Evolutionary conservation across 768 basidiomycete genomes (phyloP), one percentile per base, ranked within the genome.

Genomic region (Suillus paluster): DNA sequence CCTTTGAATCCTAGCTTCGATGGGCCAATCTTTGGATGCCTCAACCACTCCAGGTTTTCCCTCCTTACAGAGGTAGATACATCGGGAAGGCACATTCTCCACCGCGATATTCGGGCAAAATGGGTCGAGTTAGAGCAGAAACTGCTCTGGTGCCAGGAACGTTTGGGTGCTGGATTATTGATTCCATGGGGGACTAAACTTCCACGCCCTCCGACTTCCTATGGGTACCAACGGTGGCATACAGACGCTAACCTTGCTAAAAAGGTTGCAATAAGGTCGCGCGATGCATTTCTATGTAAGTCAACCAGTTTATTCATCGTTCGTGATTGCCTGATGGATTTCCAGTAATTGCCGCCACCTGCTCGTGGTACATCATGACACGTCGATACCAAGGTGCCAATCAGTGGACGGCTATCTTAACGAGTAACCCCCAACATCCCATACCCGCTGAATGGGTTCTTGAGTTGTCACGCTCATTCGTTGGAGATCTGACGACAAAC

Each of bases 11-110:
- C 55, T 38, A 23, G n/a, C 14, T 56, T 42, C 6, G 21, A 56
- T 27, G 55, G 55, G 41, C 34, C 21, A 1, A 56, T 56, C 41
- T 56, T 56, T 33, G 41, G 12, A 17, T 56, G 55, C 27, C 41
- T 56, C 5, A 56, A 42, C 36, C 41, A 56, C 55, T 23, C 55
- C 23, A 23, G 55, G 12, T 38, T 23, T 10, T 38, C 21, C 1
- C 36, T 56, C 17, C 55, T 17, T 2, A 42, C 27, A 25, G 55
- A 56, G 41, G 45, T 46, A 8, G 45, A 46, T 15, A 5, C 36
- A 15, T 3, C 1, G 7, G 55, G 55, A 10, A 27, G 3, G 4
- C 19, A 56, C 41, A 25, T 38, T 7, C 36, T 56, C 21, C 23
- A 56, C n/a, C n/a, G 19, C 15, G 15, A 42, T 36, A 30, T 44